Percentiles rank a stretch among this genome's conserved stretches.
Conservation (phyloP, 805 yeast genomes). For the Middelhovenomyces tepae region DNA sequence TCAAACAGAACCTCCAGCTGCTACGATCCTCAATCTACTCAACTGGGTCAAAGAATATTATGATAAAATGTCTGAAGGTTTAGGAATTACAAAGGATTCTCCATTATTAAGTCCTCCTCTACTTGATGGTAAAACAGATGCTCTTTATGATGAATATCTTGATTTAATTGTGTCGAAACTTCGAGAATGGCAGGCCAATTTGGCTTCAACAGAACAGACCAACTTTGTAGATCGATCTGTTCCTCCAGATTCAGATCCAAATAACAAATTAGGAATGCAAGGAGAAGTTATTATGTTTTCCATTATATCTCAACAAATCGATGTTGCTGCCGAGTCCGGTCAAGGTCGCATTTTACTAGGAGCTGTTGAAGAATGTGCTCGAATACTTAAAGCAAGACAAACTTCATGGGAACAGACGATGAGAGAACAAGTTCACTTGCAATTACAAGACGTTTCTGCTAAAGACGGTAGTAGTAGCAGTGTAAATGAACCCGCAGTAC, state of each 20-base stretch:
- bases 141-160: slow-evolving; percentile 69
- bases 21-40: slow-evolving; percentile 60
- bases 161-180: slow-evolving; percentile 62
- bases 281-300: slow-evolving; percentile 62
- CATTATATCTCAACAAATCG: slow-evolving; percentile 83
- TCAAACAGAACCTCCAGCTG: slow-evolving; percentile 68
- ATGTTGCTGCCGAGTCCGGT: slow-evolving; percentile 76
- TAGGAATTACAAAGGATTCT: slow-evolving; percentile 39
- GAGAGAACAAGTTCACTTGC: slow-evolving; percentile 40
- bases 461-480: slow-evolving; percentile 29
- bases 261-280: slow-evolving; percentile 56
- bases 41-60: slow-evolving; percentile 68
- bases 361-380: slow-evolving; percentile 63
- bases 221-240: slow-evolving; percentile 54
- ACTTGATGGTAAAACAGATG: slow-evolving; percentile 65
- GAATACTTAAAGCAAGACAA: slow-evolving; percentile 52
- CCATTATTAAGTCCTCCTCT: slow-evolving; percentile 41
- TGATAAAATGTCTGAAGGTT: slow-evolving; percentile 40
- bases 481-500: slow-evolving; percentile 36
- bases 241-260: slow-evolving; percentile 69
- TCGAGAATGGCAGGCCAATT: slow-evolving; percentile 73
- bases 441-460: slow-evolving; percentile 24
- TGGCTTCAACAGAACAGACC: slow-evolving; percentile 55
- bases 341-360: slow-evolving; percentile 74
- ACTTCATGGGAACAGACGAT: slow-evolving; percentile 51